Conservation (phyloP, 495 filamentous ascomycete species). For the Rostrohypoxylon terebratum region DNA sequence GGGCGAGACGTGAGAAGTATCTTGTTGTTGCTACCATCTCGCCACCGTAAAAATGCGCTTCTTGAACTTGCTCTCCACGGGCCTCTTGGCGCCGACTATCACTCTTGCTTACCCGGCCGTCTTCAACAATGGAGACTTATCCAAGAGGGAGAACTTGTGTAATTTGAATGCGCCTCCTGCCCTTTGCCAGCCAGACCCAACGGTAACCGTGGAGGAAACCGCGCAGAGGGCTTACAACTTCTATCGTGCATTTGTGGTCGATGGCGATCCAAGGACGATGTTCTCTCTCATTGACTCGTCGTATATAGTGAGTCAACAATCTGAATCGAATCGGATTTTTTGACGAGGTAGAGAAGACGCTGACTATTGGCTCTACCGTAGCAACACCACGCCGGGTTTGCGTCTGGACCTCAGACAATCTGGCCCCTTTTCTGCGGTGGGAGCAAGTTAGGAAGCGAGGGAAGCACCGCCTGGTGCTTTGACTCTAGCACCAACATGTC, state of each 20-base stretch:
- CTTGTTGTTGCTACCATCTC: conserved; percentile 3
- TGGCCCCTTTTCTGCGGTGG: conserved; percentile 60
- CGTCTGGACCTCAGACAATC: conserved; percentile 54
- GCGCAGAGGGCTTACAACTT: conserved; percentile 60
- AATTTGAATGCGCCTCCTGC: conserved; percentile 53
- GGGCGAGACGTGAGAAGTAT: background rate
- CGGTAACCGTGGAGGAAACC: conserved; percentile 59
- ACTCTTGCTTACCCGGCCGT: conserved; percentile 49
- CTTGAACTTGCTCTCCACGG: conserved; percentile 44
- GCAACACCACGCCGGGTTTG: conserved; percentile 61
- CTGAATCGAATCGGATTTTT: background rate
- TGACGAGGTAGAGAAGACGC: background rate
- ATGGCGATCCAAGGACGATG: conserved; percentile 60
- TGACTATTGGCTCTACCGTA: conserved; percentile 33
- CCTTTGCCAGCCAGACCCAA: conserved; percentile 54
- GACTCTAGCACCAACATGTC: conserved; percentile 62
- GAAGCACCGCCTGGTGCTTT: conserved; percentile 58
- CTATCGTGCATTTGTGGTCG: conserved; percentile 62
- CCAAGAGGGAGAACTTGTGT: conserved; percentile 59
- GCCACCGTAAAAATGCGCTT: conserved; percentile 52
- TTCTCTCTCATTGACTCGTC: conserved; percentile 59
- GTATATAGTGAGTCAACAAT: conserved; percentile 50
- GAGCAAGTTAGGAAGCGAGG: conserved; percentile 54
- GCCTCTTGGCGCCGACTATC: conserved; percentile 48
- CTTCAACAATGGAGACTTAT: conserved; percentile 19